Conservation (phyloP, 306 rosid genomes). For the Cicer bijugum region DNA sequence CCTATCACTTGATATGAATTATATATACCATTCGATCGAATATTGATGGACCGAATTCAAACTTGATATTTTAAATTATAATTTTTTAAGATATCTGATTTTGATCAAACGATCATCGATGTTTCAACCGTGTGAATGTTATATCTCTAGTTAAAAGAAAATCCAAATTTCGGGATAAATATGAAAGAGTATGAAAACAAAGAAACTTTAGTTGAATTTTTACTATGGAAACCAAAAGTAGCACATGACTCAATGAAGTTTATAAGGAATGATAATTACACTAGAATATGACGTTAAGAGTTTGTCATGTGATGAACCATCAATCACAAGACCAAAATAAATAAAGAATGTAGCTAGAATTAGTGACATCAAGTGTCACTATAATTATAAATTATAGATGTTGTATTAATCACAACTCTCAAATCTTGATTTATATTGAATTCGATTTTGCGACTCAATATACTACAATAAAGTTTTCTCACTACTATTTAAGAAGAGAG, state of each 20-base stretch:
- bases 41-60: too few species aligned
- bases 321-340: conserved; percentile 46
- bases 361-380: conserved; percentile 23
- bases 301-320: conserved; percentile 62
- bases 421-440: conserved; percentile 6
- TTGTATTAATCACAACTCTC: conserved; percentile 15
- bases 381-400: conserved; percentile 4
- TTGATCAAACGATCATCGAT: too few species aligned
- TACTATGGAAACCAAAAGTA: conserved; percentile 63
- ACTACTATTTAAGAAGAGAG: too few species aligned
- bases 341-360: conserved; percentile 9
- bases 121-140: too few species aligned
- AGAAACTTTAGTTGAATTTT: conserved; percentile 54
- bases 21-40: too few species aligned
- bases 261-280: conserved; percentile 46
- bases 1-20: too few species aligned
- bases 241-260: conserved; percentile 55
- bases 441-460: background rate
- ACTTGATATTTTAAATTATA: too few species aligned
- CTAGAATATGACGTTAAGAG: conserved; percentile 47
- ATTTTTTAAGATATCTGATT: too few species aligned
- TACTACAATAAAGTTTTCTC: background rate
- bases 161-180: background rate
- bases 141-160: too few species aligned
- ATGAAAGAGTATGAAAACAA: conserved; percentile 33